Evolutionary conservation across 106 monocot species (phyloP).

Genomic region (Acorus calamus): DNA sequence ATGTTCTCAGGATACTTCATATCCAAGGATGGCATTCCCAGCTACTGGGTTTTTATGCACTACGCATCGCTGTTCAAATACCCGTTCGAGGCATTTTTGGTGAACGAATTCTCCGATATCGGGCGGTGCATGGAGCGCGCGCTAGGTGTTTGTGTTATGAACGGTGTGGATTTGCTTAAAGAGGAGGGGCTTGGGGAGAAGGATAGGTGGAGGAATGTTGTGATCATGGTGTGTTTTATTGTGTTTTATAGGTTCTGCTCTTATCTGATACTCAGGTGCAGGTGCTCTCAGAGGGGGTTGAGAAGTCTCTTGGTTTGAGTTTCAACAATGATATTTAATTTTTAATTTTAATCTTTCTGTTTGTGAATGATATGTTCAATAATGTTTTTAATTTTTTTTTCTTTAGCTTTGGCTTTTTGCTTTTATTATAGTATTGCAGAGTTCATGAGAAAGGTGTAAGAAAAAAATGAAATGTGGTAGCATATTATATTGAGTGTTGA

Average conservation of each 20-base stretch:
- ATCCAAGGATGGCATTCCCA: constrained; percentile 61
- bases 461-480: no score
- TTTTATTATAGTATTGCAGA: no score
- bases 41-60: constrained; percentile 93
- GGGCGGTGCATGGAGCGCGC: constrained; percentile 48
- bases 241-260: constrained; percentile 50
- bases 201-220: constrained; percentile 67
- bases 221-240: constrained; percentile 66
- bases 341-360: no score
- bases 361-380: no score
- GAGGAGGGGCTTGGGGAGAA: constrained; percentile 55
- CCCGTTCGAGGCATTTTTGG: constrained; percentile 75
- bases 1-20: constrained; percentile 58
- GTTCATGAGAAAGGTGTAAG: no score
- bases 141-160: constrained; percentile 44
- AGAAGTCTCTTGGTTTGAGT: neutral
- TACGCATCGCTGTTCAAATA: constrained; percentile 87
- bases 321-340: neutral
- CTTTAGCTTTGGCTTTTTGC: no score
- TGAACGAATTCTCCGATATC: constrained; percentile 65
- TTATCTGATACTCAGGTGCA: constrained; percentile 57
- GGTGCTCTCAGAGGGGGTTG: constrained; percentile 36
- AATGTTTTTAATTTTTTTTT: no score
- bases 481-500: no score
- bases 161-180: constrained; percentile 48